phyloP scores from a whole-genome alignment of 306 rosid species.

The Trifolium fragiferum region DNA sequence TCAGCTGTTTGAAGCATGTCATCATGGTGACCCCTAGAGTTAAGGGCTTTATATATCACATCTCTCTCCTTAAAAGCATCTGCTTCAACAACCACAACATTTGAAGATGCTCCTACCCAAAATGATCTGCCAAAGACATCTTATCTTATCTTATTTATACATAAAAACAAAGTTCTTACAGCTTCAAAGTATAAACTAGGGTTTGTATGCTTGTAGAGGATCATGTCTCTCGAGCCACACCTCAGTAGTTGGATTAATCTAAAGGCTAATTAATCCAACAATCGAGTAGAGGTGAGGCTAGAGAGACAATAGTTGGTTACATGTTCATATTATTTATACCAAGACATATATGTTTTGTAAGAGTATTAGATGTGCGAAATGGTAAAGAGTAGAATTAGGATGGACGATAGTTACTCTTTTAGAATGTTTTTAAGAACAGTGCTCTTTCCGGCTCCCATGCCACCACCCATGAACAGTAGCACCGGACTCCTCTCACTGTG shows the following conservation, averaged over 20 bases:
- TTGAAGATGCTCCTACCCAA: constrained; percentile 67
- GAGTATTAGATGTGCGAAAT: neutral
- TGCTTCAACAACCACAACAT: constrained; percentile 81
- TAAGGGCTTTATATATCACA: constrained; percentile 71
- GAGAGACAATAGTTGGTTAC: neutral
- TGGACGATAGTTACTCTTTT: constrained; percentile 55
- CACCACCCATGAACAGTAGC: constrained; percentile 91
- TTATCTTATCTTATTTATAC: neutral
- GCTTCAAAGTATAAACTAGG: neutral
- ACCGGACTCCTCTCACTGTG: constrained; percentile 79
- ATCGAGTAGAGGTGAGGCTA: neutral
- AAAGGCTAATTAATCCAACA: neutral
- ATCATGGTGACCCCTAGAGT: constrained; percentile 70
- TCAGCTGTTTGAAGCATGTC: constrained; percentile 91
- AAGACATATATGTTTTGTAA: neutral
- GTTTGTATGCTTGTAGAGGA: neutral
- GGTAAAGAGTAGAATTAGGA: constrained; percentile 1
- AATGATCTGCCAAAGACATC: constrained; percentile 60
- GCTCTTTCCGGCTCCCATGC: constrained; percentile 99
- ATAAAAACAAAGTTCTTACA: constrained; percentile 1
- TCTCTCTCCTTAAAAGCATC: constrained; percentile 95
- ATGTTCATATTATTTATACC: too few relatives aligned
- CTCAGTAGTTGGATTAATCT: neutral
- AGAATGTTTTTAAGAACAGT: constrained; percentile 85
- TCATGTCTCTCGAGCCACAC: neutral